Conservation (phyloP, 1,284 basidiomycete genomes). For the Blastosporella zonata region DNA sequence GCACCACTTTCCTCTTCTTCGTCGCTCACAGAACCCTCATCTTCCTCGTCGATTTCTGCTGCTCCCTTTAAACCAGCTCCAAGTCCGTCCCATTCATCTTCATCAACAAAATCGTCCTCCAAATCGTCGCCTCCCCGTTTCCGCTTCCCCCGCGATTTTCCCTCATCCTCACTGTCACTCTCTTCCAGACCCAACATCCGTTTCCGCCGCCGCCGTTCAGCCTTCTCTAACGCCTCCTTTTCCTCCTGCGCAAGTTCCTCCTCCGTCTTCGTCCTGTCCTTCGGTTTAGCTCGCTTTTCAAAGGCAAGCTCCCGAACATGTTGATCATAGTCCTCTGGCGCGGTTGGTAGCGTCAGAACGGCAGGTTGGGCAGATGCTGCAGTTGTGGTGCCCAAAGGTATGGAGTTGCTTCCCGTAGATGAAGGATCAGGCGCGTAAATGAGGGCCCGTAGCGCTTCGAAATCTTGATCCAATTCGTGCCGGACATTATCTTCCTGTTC, state of each 20-base stretch:
- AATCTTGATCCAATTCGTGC: conserved; percentile 85
- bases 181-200: conserved; percentile 87
- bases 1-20: conserved; percentile 38
- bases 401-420: conserved; percentile 35
- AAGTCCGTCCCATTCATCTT: conserved; percentile 40
- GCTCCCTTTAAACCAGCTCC: conserved; percentile 50
- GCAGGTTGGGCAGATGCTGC: conserved; percentile 19
- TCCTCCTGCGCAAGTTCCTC: conserved; percentile 91
- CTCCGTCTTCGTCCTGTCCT: conserved; percentile 95
- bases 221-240: conserved; percentile 83
- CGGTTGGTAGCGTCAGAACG: conserved; percentile 24
- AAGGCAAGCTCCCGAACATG: conserved; percentile 92
- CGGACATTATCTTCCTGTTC: conserved; percentile 87
- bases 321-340: conserved; percentile 76
- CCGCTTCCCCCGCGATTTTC: conserved; percentile 44
- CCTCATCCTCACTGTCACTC: conserved; percentile 58
- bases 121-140: conserved; percentile 78
- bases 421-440: conserved; percentile 62
- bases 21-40: conserved; percentile 14
- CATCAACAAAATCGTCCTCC: conserved; percentile 85
- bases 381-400: conserved; percentile 29
- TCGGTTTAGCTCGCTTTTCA: conserved; percentile 91
- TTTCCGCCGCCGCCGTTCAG: conserved; percentile 75
- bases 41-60: conserved; percentile 12
- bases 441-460: conserved; percentile 79